Evolutionary conservation across 257 asterid species (phyloP).

Genomic region (Osmanthus fragrans): DNA sequence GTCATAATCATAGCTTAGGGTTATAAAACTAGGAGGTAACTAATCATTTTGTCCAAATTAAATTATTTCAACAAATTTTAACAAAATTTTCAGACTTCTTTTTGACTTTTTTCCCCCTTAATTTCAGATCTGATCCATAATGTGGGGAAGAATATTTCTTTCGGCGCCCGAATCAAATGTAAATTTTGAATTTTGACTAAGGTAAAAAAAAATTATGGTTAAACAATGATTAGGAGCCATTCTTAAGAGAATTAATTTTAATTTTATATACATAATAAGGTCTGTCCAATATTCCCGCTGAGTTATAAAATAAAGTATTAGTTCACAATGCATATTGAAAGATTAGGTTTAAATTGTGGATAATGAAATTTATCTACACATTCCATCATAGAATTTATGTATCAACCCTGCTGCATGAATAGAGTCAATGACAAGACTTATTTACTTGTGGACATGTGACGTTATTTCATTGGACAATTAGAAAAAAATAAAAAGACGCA

Average conservation of each 20-base stretch:
- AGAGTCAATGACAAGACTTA: too few relatives aligned
- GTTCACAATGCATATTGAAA: too few relatives aligned
- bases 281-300: too few relatives aligned
- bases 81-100: slow-evolving; percentile 9
- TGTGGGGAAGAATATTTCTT: slow-evolving; percentile 28
- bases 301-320: too few relatives aligned
- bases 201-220: not conserved
- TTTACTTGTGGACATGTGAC: too few relatives aligned
- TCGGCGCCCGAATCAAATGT: slow-evolving; percentile 27
- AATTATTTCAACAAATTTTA: slow-evolving; percentile 12
- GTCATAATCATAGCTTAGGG: not conserved
- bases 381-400: too few relatives aligned
- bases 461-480: too few relatives aligned
- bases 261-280: too few relatives aligned
- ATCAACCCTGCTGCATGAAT: too few relatives aligned
- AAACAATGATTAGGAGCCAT: not conserved
- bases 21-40: slow-evolving; percentile 8
- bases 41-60: slow-evolving; percentile 36
- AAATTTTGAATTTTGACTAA: slow-evolving; percentile 4
- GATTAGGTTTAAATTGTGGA: too few relatives aligned
- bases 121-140: slow-evolving; percentile 17
- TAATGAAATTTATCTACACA: too few relatives aligned
- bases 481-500: too few relatives aligned
- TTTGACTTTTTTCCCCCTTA: slow-evolving; percentile 19
- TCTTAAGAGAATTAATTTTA: not conserved